Evolutionary conservation across 1,139 yeast species (phyloP).

Genomic region (Geotrichum candidum): DNA sequence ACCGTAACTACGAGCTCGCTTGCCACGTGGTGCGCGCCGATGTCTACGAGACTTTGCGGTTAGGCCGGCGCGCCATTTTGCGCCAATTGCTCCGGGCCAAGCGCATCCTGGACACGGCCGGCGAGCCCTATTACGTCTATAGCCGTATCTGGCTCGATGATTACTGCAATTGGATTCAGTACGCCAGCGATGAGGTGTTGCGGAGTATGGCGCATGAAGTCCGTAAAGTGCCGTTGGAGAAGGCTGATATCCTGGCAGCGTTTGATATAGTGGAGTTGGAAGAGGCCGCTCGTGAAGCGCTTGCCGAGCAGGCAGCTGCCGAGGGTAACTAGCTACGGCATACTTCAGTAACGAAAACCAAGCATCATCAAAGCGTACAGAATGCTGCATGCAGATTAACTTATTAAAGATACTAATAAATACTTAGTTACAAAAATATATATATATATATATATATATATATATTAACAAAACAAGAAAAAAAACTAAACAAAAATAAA

Average conservation of each 20-base stretch:
- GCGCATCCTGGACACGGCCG: constrained; percentile 65
- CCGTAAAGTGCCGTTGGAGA: constrained; percentile 24
- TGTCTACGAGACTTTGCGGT: constrained; percentile 56
- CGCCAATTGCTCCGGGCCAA: constrained; percentile 53
- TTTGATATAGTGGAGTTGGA: constrained; percentile 31
- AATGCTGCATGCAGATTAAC: not conserved
- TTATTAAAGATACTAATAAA: not conserved
- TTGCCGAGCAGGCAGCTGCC: constrained; percentile 11
- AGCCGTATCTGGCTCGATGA: constrained; percentile 78
- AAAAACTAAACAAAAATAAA: not conserved
- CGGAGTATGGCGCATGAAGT: constrained; percentile 65
- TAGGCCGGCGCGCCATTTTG: constrained; percentile 64
- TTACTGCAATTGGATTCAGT: constrained; percentile 69
- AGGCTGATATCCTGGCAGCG: constrained; percentile 24
- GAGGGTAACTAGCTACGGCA: not conserved
- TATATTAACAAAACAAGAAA: not conserved
- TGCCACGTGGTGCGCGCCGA: constrained; percentile 63
- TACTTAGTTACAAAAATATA: not conserved
- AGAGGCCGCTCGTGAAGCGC: constrained; percentile 26
- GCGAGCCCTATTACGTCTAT: constrained; percentile 84
- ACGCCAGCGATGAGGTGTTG: constrained; percentile 45
- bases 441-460: not conserved
- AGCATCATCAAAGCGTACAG: not conserved
- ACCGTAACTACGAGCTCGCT: constrained; percentile 60
- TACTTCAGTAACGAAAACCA: not conserved